phyloP scores from a whole-genome alignment of 164 flowering plant genomes.

The Saururus chinensis region DNA sequence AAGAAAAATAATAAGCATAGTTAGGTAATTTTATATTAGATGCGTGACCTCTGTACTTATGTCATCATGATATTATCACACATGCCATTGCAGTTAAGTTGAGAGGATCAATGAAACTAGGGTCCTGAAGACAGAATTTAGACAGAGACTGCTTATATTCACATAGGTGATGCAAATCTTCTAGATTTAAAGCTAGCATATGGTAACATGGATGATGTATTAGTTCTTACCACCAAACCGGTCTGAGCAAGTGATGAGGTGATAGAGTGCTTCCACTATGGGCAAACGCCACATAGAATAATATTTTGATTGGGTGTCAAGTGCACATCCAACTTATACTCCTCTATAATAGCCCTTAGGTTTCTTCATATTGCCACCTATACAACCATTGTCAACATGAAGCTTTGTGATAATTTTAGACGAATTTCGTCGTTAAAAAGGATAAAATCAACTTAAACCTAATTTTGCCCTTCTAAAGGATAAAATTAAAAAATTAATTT shows the following conservation, averaged over 20 bases:
- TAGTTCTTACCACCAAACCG: conserved; percentile 67
- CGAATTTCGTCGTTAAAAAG: no score
- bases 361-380: conserved; percentile 74
- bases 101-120: conserved; percentile 81
- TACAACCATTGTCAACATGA: conserved; percentile 94
- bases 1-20: no score
- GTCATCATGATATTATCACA: no score
- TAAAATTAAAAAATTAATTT: no score
- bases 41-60: no score
- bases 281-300: conserved; percentile 68
- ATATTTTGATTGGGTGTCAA: conserved; percentile 94
- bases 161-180: not conserved
- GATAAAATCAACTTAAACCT: no score
- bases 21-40: no score
- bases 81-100: conserved; percentile 97
- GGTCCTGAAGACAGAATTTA: conserved; percentile 37
- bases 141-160: conserved; percentile 4
- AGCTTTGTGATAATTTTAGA: no score
- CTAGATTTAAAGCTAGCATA: not conserved
- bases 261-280: conserved; percentile 73
- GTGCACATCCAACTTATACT: conserved; percentile 73
- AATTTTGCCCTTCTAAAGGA: no score
- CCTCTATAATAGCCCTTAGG: conserved; percentile 82
- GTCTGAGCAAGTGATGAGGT: conserved; percentile 78
- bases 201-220: not conserved